phyloP scores from a whole-genome alignment of 106 monocot species.

The Allium cepa region DNA sequence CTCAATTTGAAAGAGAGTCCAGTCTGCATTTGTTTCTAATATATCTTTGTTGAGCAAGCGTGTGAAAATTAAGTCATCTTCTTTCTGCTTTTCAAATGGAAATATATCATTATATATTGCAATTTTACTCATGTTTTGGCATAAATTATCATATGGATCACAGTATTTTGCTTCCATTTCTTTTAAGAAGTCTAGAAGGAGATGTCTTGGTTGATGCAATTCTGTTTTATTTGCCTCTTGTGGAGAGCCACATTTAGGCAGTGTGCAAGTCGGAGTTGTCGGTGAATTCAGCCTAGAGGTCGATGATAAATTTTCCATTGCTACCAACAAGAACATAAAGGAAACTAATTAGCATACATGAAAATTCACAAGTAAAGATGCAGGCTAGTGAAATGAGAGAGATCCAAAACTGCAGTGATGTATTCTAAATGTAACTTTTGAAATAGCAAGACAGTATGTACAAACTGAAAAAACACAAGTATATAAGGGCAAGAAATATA shows the following conservation, averaged over 20 bases:
- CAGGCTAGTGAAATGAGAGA: too few relatives aligned
- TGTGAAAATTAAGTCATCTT: neutral
- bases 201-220: constrained; percentile 7
- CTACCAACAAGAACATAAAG: constrained; percentile 3
- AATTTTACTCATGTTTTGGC: constrained; percentile 2
- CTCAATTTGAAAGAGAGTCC: constrained; percentile 9
- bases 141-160: neutral
- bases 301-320: constrained; percentile 2
- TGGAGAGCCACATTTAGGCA: neutral
- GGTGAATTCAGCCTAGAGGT: constrained; percentile 5
- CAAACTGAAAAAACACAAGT: too few relatives aligned
- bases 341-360: neutral
- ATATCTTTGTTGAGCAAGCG: constrained; percentile 3
- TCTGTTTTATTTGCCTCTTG: neutral
- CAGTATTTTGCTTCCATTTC: constrained; percentile 3
- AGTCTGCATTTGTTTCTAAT: neutral
- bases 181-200: constrained; percentile 10
- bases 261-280: neutral
- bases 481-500: neutral
- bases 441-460: too few relatives aligned
- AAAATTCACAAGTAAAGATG: too few relatives aligned
- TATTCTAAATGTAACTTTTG: too few relatives aligned
- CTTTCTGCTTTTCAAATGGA: neutral
- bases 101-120: neutral
- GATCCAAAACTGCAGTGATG: too few relatives aligned